These are phyloP conservation scores for Acarospora socialis DNA, from an alignment of 2,329 filamentous ascomycete genomes.

Conservation along the genomic window DNA sequence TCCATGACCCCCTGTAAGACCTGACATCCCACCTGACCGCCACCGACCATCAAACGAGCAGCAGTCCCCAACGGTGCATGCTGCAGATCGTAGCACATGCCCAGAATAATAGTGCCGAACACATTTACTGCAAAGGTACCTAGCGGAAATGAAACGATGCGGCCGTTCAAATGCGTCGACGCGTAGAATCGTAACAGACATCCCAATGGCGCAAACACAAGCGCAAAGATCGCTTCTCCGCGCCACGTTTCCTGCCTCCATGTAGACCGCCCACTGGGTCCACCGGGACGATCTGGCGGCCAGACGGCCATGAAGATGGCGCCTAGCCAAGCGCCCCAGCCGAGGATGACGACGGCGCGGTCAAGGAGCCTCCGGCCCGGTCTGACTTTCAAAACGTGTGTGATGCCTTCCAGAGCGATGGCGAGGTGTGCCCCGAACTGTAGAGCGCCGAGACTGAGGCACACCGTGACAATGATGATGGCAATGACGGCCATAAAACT, in stretches of 20 bases:
- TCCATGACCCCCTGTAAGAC: conserved; percentile 52
- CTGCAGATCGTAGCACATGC: conserved; percentile 65
- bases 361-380: conserved; percentile 50
- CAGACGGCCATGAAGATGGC: conserved; percentile 57
- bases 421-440: conserved; percentile 64
- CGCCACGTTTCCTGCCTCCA: conserved; percentile 51
- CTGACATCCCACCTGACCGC: conserved; percentile 48
- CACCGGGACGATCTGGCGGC: conserved; percentile 44
- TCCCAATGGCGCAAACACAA: conserved; percentile 71
- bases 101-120: conserved; percentile 58
- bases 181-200: conserved; percentile 62
- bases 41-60: conserved; percentile 22
- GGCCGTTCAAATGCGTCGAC: conserved; percentile 55
- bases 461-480: conserved; percentile 57
- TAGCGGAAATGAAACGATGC: conserved; percentile 55
- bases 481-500: conserved; percentile 70
- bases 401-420: conserved; percentile 41
- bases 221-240: conserved; percentile 56
- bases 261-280: conserved; percentile 17
- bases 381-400: conserved; percentile 45
- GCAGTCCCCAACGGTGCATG: conserved; percentile 41
- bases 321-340: conserved; percentile 62
- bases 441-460: conserved; percentile 55
- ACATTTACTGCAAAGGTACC: conserved; percentile 80
- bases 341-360: conserved; percentile 47